phyloP scores from a whole-genome alignment of 2,329 filamentous ascomycete species.

The Coleophoma cylindrospora region DNA sequence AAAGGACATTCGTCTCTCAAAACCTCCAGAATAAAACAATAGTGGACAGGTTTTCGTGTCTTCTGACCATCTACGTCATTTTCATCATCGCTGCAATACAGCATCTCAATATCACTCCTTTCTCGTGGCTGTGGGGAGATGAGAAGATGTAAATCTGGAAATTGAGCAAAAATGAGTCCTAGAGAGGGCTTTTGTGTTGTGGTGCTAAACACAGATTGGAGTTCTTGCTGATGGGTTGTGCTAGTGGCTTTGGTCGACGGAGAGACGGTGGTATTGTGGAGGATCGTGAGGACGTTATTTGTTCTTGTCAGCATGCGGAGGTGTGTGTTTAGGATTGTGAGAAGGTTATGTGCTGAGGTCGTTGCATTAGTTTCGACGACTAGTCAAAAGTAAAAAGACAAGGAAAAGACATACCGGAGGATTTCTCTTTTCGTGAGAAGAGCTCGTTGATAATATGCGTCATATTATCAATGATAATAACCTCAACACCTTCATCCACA shows the following conservation, averaged over 20 bases:
- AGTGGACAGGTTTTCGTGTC: constrained; percentile 6
- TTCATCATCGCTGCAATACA: constrained; percentile 14
- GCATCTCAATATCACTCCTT: constrained; percentile 33
- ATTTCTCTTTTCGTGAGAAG: constrained; percentile 38
- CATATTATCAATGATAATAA: constrained; percentile 52
- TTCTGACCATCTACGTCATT: background rate
- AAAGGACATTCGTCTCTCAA: constrained; percentile 20
- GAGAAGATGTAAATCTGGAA: constrained; percentile 50
- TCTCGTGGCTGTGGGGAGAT: constrained; percentile 38
- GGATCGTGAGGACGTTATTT: constrained; percentile 42
- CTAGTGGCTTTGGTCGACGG: constrained; percentile 2
- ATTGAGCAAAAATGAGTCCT: constrained; percentile 48
- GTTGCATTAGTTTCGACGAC: constrained; percentile 1
- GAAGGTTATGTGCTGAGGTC: constrained; percentile 37
- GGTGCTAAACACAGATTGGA: constrained; percentile 3
- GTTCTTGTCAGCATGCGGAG: constrained; percentile 40
- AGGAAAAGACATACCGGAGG: constrained; percentile 27
- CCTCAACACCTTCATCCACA: constrained; percentile 22
- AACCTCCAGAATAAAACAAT: constrained; percentile 20
- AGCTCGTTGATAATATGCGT: constrained; percentile 44
- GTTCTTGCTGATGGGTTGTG: constrained; percentile 5
- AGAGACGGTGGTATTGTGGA: constrained; percentile 47
- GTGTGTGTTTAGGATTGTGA: constrained; percentile 42
- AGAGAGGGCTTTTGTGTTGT: constrained; percentile 25
- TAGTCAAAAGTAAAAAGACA: constrained; percentile 1